Evolutionary conservation across 371 early-diverging fungal genomes (phyloP), one percentile per base, ranked within the genome.

Genomic region (Mortierella sp.): DNA sequence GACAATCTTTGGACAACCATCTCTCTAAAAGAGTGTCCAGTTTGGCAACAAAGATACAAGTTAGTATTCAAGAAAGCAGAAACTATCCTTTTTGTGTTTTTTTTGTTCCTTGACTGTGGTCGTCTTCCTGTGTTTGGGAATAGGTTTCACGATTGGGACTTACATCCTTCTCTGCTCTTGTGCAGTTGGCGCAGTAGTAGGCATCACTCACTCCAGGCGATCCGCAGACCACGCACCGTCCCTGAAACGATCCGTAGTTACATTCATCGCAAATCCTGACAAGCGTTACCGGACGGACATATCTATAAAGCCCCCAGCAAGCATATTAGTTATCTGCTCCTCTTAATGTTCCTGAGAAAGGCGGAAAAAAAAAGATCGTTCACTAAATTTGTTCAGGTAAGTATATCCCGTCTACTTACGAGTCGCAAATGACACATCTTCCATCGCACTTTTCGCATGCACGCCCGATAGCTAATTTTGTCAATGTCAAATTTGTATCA

Each of bases 1-100:
- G 30, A 95, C 88, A 70, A 98, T 96, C 84, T 97, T 97, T 51
- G 98, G 98, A 73, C 98, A 98, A 2, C 98, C 98, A 80, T 98
- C 98, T 30, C 98, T 86, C 84, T 90, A 67, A 34, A 26, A n/a
- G n/a, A n/a, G n/a, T n/a, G n/a, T n/a, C n/a, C n/a, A 26, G 23
- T 9, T 48, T 28, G 3, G 37, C 59, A 24, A 19, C n/a, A n/a
- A 42, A 19, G 39, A 27, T 37, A 41, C 30, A 28, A 32, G 37
- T 17, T 28, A n/a, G 15, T 41, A 27, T n/a, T n/a, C 12, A 26
- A 54, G 37, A 23, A 51, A 32, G 8, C 28, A 53, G 48, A 31
- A 17, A 27, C 28, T 14, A 31, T 14, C 9, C 11, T 1, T 24
- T 34, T 14, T 34, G 23, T 21, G 37, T 21, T 21, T 19, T n/a